Percentiles rank a stretch among this genome's conserved stretches.
phyloP scores from a whole-genome alignment of 164 flowering plant species.

The Protea cynaroides region DNA sequence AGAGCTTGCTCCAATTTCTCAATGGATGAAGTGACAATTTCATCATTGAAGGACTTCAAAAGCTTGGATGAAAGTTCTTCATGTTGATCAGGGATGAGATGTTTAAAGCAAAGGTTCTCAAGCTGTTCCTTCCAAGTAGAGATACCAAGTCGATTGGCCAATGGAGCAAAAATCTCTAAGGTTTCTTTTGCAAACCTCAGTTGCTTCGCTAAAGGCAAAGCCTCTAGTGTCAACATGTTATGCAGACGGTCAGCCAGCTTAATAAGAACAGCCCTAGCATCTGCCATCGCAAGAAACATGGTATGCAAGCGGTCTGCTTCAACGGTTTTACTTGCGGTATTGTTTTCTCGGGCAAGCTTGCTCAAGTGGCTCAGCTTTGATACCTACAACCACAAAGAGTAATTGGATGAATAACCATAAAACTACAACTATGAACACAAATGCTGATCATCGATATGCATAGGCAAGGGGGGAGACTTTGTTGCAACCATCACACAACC shows the following conservation, averaged over 20 bases:
- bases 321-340: constrained; percentile 69
- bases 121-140: constrained; percentile 87
- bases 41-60: constrained; percentile 60
- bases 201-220: constrained; percentile 69
- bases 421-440: too few relatives aligned
- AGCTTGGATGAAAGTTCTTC: constrained; percentile 60
- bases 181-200: constrained; percentile 95
- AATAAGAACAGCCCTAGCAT: constrained; percentile 89
- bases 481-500: too few relatives aligned
- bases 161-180: constrained; percentile 83
- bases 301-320: constrained; percentile 97
- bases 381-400: constrained; percentile 40
- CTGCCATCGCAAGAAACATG: constrained; percentile 96
- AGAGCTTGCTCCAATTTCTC: constrained; percentile 70
- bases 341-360: constrained; percentile 94
- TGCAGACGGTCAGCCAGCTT: constrained; percentile 98
- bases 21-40: constrained; percentile 54
- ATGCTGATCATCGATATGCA: too few relatives aligned
- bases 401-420: neutral
- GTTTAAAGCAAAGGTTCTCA: constrained; percentile 82
- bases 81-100: constrained; percentile 74
- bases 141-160: constrained; percentile 91
- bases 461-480: too few relatives aligned
- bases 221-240: constrained; percentile 92
- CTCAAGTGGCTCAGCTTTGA: constrained; percentile 93